These are phyloP conservation scores for Fusarium incarnatum DNA, from an alignment of 2,329 filamentous ascomycete genomes.

Conservation along the genomic window DNA sequence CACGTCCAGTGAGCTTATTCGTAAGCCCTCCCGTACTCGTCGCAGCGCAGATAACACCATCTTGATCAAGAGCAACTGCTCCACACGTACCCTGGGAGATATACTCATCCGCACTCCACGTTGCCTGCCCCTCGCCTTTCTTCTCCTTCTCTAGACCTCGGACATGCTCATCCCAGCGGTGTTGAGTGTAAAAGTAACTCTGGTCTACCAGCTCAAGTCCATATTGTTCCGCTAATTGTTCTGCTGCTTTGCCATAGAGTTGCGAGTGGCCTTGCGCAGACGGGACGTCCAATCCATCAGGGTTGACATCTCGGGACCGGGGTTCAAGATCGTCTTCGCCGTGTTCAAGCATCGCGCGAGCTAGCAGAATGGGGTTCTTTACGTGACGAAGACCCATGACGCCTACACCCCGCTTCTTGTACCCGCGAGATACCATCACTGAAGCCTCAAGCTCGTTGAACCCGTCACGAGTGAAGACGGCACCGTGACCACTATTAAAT, in stretches of 20 bases:
- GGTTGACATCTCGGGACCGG: conserved; percentile 13
- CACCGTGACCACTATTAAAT: conserved; percentile 86
- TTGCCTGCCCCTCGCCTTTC: conserved; percentile 53
- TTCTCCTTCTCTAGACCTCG: conserved; percentile 66
- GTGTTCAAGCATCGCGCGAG: conserved; percentile 74
- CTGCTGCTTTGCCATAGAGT: conserved; percentile 74
- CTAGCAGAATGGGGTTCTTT: conserved; percentile 83
- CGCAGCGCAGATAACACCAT: conserved; percentile 77
- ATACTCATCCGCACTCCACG: conserved; percentile 72
- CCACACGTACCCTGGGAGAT: conserved; percentile 88
- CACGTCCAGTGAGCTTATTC: conserved; percentile 86
- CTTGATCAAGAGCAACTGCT: conserved; percentile 82
- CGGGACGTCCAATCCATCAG: conserved; percentile 56
- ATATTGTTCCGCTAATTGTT: conserved; percentile 74
- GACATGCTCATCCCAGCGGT: conserved; percentile 81
- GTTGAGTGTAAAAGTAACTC: conserved; percentile 82
- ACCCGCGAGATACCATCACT: conserved; percentile 82
- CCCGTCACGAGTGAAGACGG: conserved; percentile 86
- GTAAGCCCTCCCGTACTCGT: conserved; percentile 82
- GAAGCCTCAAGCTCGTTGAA: conserved; percentile 88
- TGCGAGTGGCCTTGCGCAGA: conserved; percentile 77
- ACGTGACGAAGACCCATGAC: conserved; percentile 79
- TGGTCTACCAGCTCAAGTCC: conserved; percentile 76
- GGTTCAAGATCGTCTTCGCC: conserved; percentile 70
- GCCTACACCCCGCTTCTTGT: conserved; percentile 80